Percentiles rank a stretch among this genome's conserved stretches.
Conservation (phyloP, 345 rosid species). For the Gossypium bickii region DNA sequence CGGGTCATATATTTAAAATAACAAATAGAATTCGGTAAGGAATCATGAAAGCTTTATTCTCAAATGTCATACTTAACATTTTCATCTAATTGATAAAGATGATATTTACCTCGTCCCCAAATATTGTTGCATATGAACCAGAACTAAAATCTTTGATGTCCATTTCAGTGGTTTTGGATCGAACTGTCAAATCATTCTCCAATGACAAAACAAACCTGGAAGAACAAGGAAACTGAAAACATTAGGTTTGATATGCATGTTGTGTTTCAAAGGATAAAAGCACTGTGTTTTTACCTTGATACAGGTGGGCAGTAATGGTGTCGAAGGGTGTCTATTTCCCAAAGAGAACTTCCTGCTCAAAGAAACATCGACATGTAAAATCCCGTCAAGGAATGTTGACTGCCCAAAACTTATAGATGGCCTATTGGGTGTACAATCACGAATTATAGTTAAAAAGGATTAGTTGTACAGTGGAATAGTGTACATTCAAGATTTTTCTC, state of each 20-base stretch:
- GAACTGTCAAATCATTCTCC: constrained; percentile 81
- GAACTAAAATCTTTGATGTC: constrained; percentile 69
- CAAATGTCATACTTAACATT: background rate
- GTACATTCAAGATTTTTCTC: background rate
- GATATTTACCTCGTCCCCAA: constrained; percentile 75
- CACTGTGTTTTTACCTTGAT: constrained; percentile 52
- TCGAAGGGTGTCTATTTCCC: constrained; percentile 84
- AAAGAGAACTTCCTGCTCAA: constrained; percentile 78
- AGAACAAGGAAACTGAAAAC: constrained; percentile 9
- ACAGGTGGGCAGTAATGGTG: constrained; percentile 94
- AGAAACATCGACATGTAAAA: constrained; percentile 2
- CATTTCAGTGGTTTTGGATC: constrained; percentile 76
- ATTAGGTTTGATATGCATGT: background rate
- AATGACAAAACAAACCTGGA: constrained; percentile 74
- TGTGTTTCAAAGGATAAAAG: background rate
- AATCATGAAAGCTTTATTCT: background rate
- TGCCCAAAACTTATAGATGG: background rate
- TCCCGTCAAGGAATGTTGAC: background rate
- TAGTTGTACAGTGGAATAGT: background rate
- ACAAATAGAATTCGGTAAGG: background rate
- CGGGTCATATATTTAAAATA: background rate
- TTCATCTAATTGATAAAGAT: background rate
- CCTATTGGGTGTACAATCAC: background rate
- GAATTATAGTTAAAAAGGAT: background rate
- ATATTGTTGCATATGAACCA: constrained; percentile 85